Base-by-base conservation (phyloP, 1,284 basidiomycete genomes). In the Ceratobasidium sp. region DNA sequence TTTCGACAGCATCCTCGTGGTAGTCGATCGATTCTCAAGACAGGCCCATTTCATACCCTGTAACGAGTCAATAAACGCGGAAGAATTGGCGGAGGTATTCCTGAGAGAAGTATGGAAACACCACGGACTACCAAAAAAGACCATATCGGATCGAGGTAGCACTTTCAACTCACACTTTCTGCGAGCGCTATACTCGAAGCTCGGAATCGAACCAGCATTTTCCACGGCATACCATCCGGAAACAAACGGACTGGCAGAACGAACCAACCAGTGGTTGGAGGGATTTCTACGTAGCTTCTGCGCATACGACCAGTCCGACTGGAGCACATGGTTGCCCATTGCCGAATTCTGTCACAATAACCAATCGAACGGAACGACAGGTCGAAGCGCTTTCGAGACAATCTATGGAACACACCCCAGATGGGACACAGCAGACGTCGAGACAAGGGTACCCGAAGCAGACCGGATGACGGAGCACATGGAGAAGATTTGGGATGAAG, bases 221-320 rank as follows among this genome's bases (percentile, higher is more conserved):
- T 79, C 78, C 1, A 79, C 79, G 0, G 77, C 79, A 15, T 79
- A 76, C 44, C 78, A 79, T 60, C 79, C 78, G 0, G 72, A 80
- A 62, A 76, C 77, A 8, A 57, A 76, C 57, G 73, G 73, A 31
- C 73, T 74, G 44, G 53, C 56, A 0, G 64, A 76, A 54, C 50
- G 65, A 14, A 36, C 62, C 17, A 76, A 76, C 29, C 65, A 66
- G 33, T 51, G 48, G 48, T 19, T 76, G n/a, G 65, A 76, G 45
- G 53, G 41, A 51, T 76, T 57, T 33, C 62, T 74, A 22, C 22
- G 33, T 4, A 2, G 17, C 31, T 76, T 60, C 45, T 53, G 56
- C 24, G 56, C 4, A 17, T 59, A 76, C 41, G 29, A 54, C 33
- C 73, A 67, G 44, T 59, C 27, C 15, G 72, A 76, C 36, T 76